These are phyloP conservation scores for Talaromyces atroroseus DNA, from an alignment of 2,329 filamentous ascomycete species.

Conservation along the genomic window DNA sequence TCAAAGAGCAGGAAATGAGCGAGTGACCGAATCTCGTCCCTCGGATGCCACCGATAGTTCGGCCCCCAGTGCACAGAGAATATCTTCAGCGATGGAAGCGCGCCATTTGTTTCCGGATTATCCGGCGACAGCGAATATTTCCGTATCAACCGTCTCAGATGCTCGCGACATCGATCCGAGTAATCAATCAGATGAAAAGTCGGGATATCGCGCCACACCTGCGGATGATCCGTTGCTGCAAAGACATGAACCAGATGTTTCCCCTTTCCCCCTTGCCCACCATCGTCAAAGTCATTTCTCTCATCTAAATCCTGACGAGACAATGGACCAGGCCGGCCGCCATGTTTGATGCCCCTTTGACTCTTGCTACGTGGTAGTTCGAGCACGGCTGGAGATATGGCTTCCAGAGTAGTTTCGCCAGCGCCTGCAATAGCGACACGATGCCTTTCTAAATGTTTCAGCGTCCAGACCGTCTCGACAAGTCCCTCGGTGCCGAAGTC, in stretches of 20 bases:
- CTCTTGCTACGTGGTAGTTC: constrained; percentile 16
- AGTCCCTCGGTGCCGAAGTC: constrained; percentile 33
- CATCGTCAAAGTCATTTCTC: neutral
- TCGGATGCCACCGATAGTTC: constrained; percentile 35
- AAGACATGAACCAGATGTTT: constrained; percentile 27
- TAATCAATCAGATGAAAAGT: constrained; percentile 37
- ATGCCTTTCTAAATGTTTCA: constrained; percentile 18
- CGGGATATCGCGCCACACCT: constrained; percentile 27
- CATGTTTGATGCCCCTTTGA: neutral
- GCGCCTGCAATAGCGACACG: constrained; percentile 28
- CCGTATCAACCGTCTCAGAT: constrained; percentile 18
- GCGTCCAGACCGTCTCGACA: constrained; percentile 28
- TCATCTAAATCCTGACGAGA: neutral
- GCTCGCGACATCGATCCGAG: constrained; percentile 17
- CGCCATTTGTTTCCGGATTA: neutral
- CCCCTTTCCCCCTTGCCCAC: neutral
- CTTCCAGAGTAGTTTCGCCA: constrained; percentile 26
- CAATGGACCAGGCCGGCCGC: neutral
- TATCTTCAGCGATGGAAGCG: constrained; percentile 27
- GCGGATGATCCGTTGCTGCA: constrained; percentile 34
- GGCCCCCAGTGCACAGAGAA: constrained; percentile 40
- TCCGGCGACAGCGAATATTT: constrained; percentile 1
- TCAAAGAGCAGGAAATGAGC: constrained; percentile 39
- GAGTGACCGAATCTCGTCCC: constrained; percentile 25
- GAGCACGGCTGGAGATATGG: constrained; percentile 25